Conservation (phyloP, 768 basidiomycete species). For the Lactarius trivialis region DNA sequence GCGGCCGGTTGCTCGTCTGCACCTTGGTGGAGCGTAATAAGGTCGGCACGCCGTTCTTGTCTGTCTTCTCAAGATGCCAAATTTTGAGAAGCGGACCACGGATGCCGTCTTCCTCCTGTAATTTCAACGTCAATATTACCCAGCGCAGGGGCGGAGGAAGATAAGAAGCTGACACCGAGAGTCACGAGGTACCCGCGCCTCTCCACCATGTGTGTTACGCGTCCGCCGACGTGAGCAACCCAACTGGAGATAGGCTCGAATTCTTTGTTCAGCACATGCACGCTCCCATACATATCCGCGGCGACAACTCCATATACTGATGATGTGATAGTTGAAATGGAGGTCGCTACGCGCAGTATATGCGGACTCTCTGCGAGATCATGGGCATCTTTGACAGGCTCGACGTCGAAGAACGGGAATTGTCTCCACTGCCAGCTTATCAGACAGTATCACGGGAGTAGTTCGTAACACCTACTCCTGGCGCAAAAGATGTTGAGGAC, state of each 20-base stretch:
- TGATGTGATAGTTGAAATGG: conserved; percentile 63
- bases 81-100: conserved; percentile 72
- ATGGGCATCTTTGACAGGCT: conserved; percentile 70
- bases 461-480: background rate
- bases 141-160: conserved; percentile 1
- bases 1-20: conserved; percentile 68
- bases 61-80: conserved; percentile 75
- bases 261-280: conserved; percentile 68
- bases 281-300: conserved; percentile 80
- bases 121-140: conserved; percentile 3
- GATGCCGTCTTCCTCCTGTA: conserved; percentile 67
- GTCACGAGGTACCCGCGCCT: conserved; percentile 77
- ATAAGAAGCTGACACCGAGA: conserved; percentile 59
- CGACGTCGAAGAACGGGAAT: conserved; percentile 83
- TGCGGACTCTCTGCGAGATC: conserved; percentile 71
- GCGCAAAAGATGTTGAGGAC: conserved; percentile 10
- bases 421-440: conserved; percentile 63
- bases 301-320: conserved; percentile 65
- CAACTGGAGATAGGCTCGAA: conserved; percentile 69
- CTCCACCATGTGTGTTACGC: conserved; percentile 85
- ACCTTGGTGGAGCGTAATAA: conserved; percentile 73
- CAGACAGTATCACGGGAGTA: background rate
- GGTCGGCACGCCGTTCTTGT: conserved; percentile 56
- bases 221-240: conserved; percentile 72
- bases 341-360: conserved; percentile 64